Evolutionary conservation across 2,329 filamentous ascomycete genomes (phyloP), one percentile per base, ranked within the genome.

Genomic region (Ophiocordyceps australis): DNA sequence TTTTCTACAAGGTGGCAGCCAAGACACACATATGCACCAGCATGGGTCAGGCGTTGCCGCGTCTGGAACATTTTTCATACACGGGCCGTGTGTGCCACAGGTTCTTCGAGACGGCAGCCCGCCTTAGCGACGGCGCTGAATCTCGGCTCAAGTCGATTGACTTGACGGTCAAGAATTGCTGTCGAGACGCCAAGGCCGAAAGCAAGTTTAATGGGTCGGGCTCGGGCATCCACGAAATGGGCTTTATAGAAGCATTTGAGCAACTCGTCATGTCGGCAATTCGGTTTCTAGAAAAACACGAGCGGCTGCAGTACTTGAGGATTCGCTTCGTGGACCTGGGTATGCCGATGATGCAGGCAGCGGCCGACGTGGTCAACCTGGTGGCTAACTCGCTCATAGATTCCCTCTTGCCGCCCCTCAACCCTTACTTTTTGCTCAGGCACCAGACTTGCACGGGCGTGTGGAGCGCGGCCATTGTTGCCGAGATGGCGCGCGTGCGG

Each of bases 281-380:
- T 17, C 59, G 61, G 24, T 62, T 71, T 4, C 47, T 82, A 23
- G 59, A 60, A 10, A 58, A 55, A 17, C 59, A 79, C 24, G 59
- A 61, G 27, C 51, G 56, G n/a, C 47, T 83, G 17, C 53, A 69
- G 23, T 68, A 70, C 43, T 46, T 83, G 34, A 61, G 75, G 30
- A 79, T 82, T 38, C 69, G 76, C 28, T 82, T 78, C 38, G 72
- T 82, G 27, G 76, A 82, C 45, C 56, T 82, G 5, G 60, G 69
- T 73, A 56, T 36, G 56, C 46, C 11, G 11, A 11, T 13, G 24
- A n/a, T n/a, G n/a, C n/a, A n/a, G n/a, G n/a, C n/a, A n/a, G n/a
- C n/a, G n/a, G n/a, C n/a, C n/a, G n/a, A n/a, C n/a, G n/a, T n/a
- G n/a, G n/a, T n/a, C 22, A 17, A 18, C 13, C n/a, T 17, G 15